Conservation (phyloP, 2,329 filamentous ascomycete species). For the Cytospora leucostoma region DNA sequence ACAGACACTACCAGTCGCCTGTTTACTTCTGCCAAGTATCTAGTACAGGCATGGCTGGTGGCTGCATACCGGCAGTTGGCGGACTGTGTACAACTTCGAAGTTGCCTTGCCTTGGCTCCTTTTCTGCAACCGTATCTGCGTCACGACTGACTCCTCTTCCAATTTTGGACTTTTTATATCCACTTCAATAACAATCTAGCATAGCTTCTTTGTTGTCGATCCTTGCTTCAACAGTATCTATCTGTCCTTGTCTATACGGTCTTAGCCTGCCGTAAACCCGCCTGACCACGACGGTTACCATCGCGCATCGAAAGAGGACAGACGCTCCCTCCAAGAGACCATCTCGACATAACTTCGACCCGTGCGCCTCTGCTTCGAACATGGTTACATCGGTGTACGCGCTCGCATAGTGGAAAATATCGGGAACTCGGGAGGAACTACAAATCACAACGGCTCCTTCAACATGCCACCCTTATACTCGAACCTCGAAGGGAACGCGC, state of each 20-base stretch:
- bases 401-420: constrained; percentile 15
- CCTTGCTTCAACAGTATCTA: background rate
- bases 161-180: background rate
- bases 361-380: constrained; percentile 9
- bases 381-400: constrained; percentile 17
- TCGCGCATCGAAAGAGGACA: background rate
- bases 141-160: background rate
- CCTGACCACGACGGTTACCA: background rate
- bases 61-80: background rate
- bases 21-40: background rate
- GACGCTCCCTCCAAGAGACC: background rate
- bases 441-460: background rate
- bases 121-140: constrained; percentile 18
- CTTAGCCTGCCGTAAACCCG: background rate
- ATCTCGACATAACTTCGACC: background rate
- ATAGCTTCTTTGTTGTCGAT: constrained; percentile 3
- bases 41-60: background rate
- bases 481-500: constrained; percentile 52
- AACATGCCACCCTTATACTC: constrained; percentile 47
- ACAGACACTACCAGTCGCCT: background rate
- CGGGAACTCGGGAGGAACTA: constrained; percentile 12
- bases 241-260: background rate
- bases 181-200: background rate
- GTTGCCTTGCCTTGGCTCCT: background rate
- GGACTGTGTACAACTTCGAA: background rate